These are phyloP conservation scores for Sugiyamaella xylanicola DNA, from an alignment of 1,139 yeast species.

Conservation along the genomic window DNA sequence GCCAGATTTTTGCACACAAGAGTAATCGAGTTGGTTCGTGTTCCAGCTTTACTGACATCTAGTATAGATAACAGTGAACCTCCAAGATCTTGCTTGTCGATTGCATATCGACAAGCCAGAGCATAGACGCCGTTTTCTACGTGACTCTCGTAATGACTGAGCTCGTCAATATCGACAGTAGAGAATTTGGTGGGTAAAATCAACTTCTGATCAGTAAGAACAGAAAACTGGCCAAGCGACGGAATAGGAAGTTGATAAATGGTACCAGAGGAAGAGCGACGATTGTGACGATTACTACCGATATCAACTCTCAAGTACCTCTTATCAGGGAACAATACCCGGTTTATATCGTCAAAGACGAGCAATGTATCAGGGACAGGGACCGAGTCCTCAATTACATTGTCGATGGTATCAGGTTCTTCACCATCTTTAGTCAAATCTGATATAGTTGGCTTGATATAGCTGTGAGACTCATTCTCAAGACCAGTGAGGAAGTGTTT, in stretches of 20 bases:
- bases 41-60: conserved; percentile 21
- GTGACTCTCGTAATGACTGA: conserved; percentile 19
- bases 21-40: conserved; percentile 20
- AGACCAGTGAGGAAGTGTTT: conserved; percentile 48
- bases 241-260: conserved; percentile 23
- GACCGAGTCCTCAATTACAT: not conserved
- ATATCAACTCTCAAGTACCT: conserved; percentile 18
- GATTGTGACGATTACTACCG: not conserved
- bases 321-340: conserved; percentile 17
- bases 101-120: conserved; percentile 32
- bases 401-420: not conserved
- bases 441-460: conserved; percentile 5
- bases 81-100: conserved; percentile 17
- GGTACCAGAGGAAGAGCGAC: not conserved
- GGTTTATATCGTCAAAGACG: conserved; percentile 21
- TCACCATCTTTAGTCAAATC: conserved; percentile 4
- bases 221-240: conserved; percentile 19
- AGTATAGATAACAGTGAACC: conserved; percentile 24
- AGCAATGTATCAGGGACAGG: conserved; percentile 25
- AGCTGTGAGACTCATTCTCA: conserved; percentile 25
- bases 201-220: conserved; percentile 26
- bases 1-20: conserved; percentile 35
- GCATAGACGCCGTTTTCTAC: conserved; percentile 28
- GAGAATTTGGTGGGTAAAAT: conserved; percentile 25
- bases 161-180: conserved; percentile 17